phyloP scores from a whole-genome alignment of 164 flowering plant species.

The Macadamia integrifolia region DNA sequence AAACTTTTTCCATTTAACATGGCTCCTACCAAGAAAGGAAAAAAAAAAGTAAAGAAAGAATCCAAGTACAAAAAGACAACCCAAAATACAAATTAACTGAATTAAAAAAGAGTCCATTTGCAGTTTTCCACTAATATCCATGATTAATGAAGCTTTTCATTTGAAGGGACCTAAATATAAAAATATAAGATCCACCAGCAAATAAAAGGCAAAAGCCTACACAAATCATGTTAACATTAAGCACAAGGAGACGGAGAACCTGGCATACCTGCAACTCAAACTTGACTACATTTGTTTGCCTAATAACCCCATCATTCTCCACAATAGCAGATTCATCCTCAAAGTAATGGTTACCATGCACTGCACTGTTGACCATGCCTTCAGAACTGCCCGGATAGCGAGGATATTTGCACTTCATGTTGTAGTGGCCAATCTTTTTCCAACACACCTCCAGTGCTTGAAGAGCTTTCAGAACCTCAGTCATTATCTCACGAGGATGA shows the following conservation, averaged over 20 bases:
- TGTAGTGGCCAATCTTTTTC: slow-evolving; percentile 29
- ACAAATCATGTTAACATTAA: not conserved
- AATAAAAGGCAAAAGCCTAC: not conserved
- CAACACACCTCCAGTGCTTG: slow-evolving; percentile 25
- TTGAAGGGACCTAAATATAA: not conserved
- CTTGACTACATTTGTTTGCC: slow-evolving; percentile 19
- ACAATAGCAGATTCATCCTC: slow-evolving; percentile 2
- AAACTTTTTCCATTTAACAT: no score
- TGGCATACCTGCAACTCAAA: slow-evolving; percentile 35
- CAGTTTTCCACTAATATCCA: no score
- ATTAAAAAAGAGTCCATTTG: no score
- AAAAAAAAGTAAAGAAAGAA: no score
- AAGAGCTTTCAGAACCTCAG: slow-evolving; percentile 18
- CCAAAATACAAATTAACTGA: no score
- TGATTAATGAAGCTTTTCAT: not conserved
- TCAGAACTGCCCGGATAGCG: slow-evolving; percentile 7
- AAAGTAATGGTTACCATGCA: not conserved
- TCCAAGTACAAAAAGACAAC: no score
- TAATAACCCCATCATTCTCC: not conserved
- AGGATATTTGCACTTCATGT: slow-evolving; percentile 26
- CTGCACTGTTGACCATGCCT: not conserved
- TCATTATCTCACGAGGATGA: slow-evolving; percentile 24
- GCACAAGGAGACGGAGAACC: not conserved
- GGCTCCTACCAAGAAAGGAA: no score
- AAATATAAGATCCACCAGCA: not conserved